A percentile compares a stretch with the other conserved stretches of the same genome.
Conservation (phyloP, 768 basidiomycete species). For the Pulveroboletus sp. region DNA sequence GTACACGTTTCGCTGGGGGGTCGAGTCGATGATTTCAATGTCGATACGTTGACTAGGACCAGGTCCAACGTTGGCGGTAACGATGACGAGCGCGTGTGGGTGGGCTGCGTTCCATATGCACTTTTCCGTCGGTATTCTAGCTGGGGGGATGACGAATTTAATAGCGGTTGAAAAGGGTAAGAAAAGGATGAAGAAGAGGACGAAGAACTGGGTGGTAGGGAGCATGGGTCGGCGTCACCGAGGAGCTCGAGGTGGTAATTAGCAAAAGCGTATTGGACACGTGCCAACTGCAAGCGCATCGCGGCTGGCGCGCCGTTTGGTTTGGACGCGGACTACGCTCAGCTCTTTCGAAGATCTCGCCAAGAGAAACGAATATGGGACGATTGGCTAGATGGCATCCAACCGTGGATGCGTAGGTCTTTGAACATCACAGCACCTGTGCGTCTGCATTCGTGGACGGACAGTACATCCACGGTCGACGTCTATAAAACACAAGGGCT, state of each 20-base stretch:
- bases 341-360: too few species aligned
- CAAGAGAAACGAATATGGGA: too few species aligned
- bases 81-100: constrained; percentile 83
- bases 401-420: too few species aligned
- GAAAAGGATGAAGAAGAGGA: constrained; percentile 17
- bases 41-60: constrained; percentile 79
- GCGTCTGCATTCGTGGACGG: too few species aligned
- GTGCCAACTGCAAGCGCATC: too few species aligned
- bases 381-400: neutral
- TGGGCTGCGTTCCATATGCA: constrained; percentile 97
- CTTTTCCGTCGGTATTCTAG: constrained; percentile 68
- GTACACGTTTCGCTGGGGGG: constrained; percentile 81
- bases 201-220: neutral
- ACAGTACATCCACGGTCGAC: too few species aligned
- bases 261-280: neutral
- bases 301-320: too few species aligned
- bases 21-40: constrained; percentile 91
- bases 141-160: constrained; percentile 77
- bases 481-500: too few species aligned
- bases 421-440: too few species aligned
- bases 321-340: too few species aligned
- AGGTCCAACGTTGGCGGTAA: constrained; percentile 87
- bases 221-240: constrained; percentile 4
- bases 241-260: constrained; percentile 1
- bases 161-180: constrained; percentile 48